A percentile compares a stretch with the other conserved stretches of the same genome.
Conservation (phyloP, 2,329 filamentous ascomycete species). For the Leptosphaerulina australis region DNA sequence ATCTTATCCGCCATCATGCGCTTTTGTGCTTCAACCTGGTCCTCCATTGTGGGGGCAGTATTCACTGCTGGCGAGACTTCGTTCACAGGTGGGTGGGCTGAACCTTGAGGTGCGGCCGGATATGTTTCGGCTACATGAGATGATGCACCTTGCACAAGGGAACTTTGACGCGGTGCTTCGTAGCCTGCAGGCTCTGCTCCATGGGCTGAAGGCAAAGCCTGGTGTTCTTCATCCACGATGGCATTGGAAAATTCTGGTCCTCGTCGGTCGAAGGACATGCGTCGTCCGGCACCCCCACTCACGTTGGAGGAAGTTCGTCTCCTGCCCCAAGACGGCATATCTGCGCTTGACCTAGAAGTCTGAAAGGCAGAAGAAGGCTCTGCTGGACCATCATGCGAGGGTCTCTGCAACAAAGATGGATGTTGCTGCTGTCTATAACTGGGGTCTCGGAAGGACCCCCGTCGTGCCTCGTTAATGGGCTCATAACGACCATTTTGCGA, state of each 20-base stretch:
- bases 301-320: slow-evolving; percentile 89
- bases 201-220: slow-evolving; percentile 41
- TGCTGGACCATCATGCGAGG: slow-evolving; percentile 68
- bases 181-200: slow-evolving; percentile 32
- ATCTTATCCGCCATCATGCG: slow-evolving; percentile 73
- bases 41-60: slow-evolving; percentile 59
- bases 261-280: slow-evolving; percentile 62
- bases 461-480: slow-evolving; percentile 76
- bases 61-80: slow-evolving; percentile 38
- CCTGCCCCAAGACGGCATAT: slow-evolving; percentile 67
- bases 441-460: slow-evolving; percentile 71
- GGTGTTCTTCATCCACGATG: slow-evolving; percentile 37
- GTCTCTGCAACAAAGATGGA: slow-evolving; percentile 78
- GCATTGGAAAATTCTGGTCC: slow-evolving; percentile 47
- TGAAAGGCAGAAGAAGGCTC: slow-evolving; percentile 90
- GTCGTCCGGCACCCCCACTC: slow-evolving; percentile 79
- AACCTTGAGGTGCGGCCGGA: slow-evolving; percentile 47
- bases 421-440: slow-evolving; percentile 68
- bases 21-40: slow-evolving; percentile 68
- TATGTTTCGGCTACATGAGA: slow-evolving; percentile 41
- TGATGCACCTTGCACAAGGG: slow-evolving; percentile 36
- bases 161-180: slow-evolving; percentile 30
- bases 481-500: slow-evolving; percentile 95
- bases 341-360: slow-evolving; percentile 73
- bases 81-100: slow-evolving; percentile 29